Evolutionary conservation across 2,329 filamentous ascomycete species (phyloP).

Genomic region (Hypoxylon sp.): DNA sequence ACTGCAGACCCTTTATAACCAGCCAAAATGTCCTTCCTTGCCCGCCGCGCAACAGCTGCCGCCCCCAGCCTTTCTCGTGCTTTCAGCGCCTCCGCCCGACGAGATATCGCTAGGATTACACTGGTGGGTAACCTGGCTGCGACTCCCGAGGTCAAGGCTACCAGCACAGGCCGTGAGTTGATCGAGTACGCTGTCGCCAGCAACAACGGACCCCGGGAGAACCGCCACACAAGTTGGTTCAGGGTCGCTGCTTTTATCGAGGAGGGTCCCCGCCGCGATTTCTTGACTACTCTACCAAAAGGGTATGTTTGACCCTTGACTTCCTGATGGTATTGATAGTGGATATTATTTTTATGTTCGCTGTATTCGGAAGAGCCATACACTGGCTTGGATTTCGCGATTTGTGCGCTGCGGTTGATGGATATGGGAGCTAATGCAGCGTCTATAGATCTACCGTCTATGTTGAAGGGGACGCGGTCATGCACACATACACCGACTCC

Average conservation of each 20-base stretch:
- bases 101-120: conserved; percentile 82
- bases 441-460: conserved; percentile 78
- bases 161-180: conserved; percentile 79
- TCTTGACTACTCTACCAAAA: conserved; percentile 81
- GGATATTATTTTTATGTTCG: neutral
- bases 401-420: neutral
- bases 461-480: conserved; percentile 84
- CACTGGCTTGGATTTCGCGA: neutral
- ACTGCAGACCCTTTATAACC: neutral
- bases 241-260: conserved; percentile 78
- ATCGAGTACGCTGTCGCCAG: conserved; percentile 84
- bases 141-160: conserved; percentile 80
- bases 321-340: neutral
- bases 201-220: conserved; percentile 75
- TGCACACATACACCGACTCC: conserved; percentile 75
- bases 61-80: conserved; percentile 69
- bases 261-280: conserved; percentile 79
- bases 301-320: conserved; percentile 72
- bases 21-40: conserved; percentile 63
- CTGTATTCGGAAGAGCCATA: neutral
- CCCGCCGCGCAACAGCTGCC: conserved; percentile 66
- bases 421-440: conserved; percentile 29
- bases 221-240: conserved; percentile 89
- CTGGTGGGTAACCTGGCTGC: conserved; percentile 88
- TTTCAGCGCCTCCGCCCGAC: conserved; percentile 80